Evolutionary conservation across 2,329 filamentous ascomycete genomes (phyloP), one percentile per base, ranked within the genome.

Genomic region (Diaporthe vexans): DNA sequence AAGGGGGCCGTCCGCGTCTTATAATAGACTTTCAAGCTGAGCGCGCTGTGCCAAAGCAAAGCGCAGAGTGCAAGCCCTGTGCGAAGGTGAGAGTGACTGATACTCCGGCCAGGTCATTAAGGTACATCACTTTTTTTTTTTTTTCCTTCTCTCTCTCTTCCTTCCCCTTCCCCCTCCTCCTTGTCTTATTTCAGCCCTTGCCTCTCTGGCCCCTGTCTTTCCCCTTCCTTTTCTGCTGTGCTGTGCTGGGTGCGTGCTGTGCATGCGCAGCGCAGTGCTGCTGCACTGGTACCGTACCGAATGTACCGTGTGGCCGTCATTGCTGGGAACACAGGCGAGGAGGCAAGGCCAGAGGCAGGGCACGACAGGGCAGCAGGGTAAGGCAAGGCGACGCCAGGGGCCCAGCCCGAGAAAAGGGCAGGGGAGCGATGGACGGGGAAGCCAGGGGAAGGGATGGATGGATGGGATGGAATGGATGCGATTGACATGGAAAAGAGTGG

Each of bases 1-100:
- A 77, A 75, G 76, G 76, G 76, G 75, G 71, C 69, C 75, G 71
- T 75, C 73, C 74, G 72, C 75, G 74, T 77, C 76, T 77, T 77
- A 77, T 77, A 77, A 76, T 76, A 76, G 72, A 59, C 63, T 69
- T 75, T 74, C 67, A 75, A 75, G 67, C 67, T 73, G 67, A 68
- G 48, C 48, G 74, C 61, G 74, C 74, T 51, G 67, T 74, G 71
- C 58, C 71, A 68, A 68, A 57, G 40, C 65, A 73, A 68, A 73
- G 68, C 63, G 37, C 70, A 72, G 57, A 52, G 57, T 72, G 69
- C 57, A 61, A 63, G 70, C 70, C 70, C 70, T 59, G 57, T 72
- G 70, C 57, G 70, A 72, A 61, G 51, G 57, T 72, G 70, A 61
- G 59, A 63, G 70, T 63, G 57, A 72, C 51, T 59, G 57, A 54